Conservation (phyloP, 2,329 filamentous ascomycete species). For the Botryotinia globosa region DNA sequence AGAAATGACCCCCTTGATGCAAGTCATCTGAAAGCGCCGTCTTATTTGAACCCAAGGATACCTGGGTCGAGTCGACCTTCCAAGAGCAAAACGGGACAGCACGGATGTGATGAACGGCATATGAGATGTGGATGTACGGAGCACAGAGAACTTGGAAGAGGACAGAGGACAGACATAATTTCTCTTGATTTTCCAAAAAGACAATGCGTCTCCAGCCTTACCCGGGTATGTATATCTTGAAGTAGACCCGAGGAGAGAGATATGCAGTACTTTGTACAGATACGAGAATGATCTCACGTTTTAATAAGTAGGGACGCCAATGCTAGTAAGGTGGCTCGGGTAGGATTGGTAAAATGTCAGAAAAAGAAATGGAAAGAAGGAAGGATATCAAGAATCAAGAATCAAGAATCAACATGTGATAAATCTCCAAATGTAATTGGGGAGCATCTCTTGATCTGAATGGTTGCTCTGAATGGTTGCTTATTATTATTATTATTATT, state of each 20-base stretch:
- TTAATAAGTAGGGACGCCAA: no score
- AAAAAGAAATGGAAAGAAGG: not conserved
- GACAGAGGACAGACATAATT: no score
- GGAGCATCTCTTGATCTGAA: not conserved
- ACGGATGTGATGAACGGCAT: not conserved
- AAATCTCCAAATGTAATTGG: not conserved
- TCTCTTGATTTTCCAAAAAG: no score
- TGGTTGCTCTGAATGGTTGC: not conserved
- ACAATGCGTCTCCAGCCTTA: not conserved
- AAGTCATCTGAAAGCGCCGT: not conserved
- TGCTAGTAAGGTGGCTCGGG: no score
- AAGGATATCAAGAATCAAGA: not conserved
- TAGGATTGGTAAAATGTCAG: no score
- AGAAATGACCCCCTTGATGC: not conserved
- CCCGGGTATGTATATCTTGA: not conserved
- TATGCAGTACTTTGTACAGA: not conserved
- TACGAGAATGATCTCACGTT: not conserved
- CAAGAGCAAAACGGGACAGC: not conserved
- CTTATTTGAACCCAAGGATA: not conserved
- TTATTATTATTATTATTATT: no score
- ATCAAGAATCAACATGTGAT: no score
- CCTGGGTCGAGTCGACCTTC: not conserved
- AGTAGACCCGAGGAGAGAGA: not conserved
- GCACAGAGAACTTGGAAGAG: not conserved
- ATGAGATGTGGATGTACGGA: no score